These are phyloP conservation scores for Candida sp. DNA, from an alignment of 1,139 yeast genomes.

Conservation along the genomic window DNA sequence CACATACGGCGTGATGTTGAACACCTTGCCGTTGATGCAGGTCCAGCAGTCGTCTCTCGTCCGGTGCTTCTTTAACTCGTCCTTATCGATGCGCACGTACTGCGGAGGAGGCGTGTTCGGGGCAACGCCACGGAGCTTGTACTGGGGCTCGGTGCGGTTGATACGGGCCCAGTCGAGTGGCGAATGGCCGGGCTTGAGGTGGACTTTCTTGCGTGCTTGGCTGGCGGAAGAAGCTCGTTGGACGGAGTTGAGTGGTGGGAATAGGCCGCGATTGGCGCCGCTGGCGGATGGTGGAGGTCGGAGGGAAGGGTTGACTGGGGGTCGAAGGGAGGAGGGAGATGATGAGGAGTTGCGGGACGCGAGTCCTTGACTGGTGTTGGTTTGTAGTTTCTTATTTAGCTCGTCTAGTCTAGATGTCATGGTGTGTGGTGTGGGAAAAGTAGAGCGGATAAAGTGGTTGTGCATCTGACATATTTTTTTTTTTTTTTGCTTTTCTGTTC, in stretches of 20 bases:
- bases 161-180: conserved; percentile 86
- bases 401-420: conserved; percentile 13
- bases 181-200: conserved; percentile 78
- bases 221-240: conserved; percentile 33
- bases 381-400: conserved; percentile 9
- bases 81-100: conserved; percentile 56
- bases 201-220: conserved; percentile 54
- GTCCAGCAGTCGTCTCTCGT: conserved; percentile 82
- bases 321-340: not conserved
- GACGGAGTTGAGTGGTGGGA: conserved; percentile 45
- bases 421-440: not conserved
- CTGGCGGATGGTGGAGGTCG: conserved; percentile 5
- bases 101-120: conserved; percentile 47
- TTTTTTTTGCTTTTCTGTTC: not conserved
- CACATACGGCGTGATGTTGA: conserved; percentile 82
- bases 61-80: conserved; percentile 65
- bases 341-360: conserved; percentile 1
- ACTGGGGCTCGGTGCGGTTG: conserved; percentile 35
- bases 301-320: conserved; percentile 2
- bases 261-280: conserved; percentile 18
- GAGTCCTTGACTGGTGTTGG: conserved; percentile 3
- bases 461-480: too few relatives aligned
- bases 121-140: conserved; percentile 42
- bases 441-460: not conserved
- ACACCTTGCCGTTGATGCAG: conserved; percentile 77